These are phyloP conservation scores for Xylaria palmicola DNA, from an alignment of 495 filamentous ascomycete genomes.

Conservation along the genomic window DNA sequence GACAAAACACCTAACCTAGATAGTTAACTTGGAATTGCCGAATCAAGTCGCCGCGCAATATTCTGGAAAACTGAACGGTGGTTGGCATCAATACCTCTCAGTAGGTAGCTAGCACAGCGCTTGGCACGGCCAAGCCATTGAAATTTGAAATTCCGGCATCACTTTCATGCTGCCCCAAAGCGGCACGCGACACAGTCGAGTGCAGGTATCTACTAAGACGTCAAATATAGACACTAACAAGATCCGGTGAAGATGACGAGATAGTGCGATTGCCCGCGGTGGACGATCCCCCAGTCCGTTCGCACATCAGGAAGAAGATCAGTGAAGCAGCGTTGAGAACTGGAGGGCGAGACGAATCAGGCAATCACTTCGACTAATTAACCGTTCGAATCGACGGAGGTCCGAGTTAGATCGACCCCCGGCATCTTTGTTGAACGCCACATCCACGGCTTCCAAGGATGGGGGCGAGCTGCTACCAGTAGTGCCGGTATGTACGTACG, in stretches of 20 bases:
- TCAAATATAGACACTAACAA: too few relatives aligned
- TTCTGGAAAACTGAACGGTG: too few relatives aligned
- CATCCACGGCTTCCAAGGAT: not conserved
- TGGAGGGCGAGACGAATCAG: conserved; percentile 9
- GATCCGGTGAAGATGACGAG: too few relatives aligned
- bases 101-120: too few relatives aligned
- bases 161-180: not conserved
- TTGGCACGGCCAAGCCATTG: not conserved
- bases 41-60: too few relatives aligned
- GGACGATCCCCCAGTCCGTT: not conserved
- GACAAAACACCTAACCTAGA: too few relatives aligned
- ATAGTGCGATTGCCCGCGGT: too few relatives aligned
- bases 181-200: not conserved
- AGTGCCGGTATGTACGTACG: too few relatives aligned
- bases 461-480: too few relatives aligned
- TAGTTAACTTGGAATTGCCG: too few relatives aligned
- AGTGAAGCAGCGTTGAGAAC: not conserved
- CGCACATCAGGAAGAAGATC: not conserved
- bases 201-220: not conserved
- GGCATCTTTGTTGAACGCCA: not conserved
- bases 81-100: too few relatives aligned
- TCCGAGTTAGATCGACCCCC: conserved; percentile 21
- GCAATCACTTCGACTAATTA: conserved; percentile 14
- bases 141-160: not conserved
- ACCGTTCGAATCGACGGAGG: conserved; percentile 21